Percentiles rank a stretch among this genome's conserved stretches.
Evolutionary conservation across 1,284 basidiomycete species (phyloP).

Genomic region (Puccinia triticina): DNA sequence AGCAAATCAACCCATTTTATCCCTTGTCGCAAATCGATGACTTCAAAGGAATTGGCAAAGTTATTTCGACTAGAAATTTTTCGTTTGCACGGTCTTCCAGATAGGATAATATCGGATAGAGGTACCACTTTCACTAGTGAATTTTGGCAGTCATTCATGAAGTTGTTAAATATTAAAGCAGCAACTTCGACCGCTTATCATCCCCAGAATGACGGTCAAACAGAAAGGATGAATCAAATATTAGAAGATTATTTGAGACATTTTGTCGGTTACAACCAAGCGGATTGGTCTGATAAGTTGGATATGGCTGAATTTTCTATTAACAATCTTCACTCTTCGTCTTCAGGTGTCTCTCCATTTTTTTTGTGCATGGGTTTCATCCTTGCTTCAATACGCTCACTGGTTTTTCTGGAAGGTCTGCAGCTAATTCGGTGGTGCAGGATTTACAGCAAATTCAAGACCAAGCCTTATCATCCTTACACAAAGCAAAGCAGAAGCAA

Average conservation of each 20-base stretch:
- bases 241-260: too few relatives aligned
- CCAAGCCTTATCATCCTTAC: not conserved
- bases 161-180: not conserved
- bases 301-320: too few relatives aligned
- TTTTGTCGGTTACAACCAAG: too few relatives aligned
- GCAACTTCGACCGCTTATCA: conserved; percentile 11
- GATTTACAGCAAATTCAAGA: not conserved
- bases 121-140: conserved; percentile 6
- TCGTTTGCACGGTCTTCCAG: conserved; percentile 23
- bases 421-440: not conserved
- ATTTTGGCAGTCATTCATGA: not conserved
- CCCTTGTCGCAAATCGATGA: not conserved
- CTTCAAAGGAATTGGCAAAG: not conserved
- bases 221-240: too few relatives aligned
- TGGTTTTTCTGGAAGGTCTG: not conserved
- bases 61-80: conserved; percentile 5
- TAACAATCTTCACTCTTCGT: conserved; percentile 9
- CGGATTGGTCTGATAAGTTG: too few relatives aligned
- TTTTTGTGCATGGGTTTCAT: conserved; percentile 13
- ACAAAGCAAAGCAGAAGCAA: not conserved
- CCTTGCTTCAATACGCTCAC: too few relatives aligned
- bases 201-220: too few relatives aligned
- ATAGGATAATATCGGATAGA: conserved; percentile 12
- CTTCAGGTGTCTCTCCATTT: not conserved
- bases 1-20: conserved; percentile 63